phyloP scores from a whole-genome alignment of 2,329 filamentous ascomycete species.

The Dendrostoma leiphaemia region DNA sequence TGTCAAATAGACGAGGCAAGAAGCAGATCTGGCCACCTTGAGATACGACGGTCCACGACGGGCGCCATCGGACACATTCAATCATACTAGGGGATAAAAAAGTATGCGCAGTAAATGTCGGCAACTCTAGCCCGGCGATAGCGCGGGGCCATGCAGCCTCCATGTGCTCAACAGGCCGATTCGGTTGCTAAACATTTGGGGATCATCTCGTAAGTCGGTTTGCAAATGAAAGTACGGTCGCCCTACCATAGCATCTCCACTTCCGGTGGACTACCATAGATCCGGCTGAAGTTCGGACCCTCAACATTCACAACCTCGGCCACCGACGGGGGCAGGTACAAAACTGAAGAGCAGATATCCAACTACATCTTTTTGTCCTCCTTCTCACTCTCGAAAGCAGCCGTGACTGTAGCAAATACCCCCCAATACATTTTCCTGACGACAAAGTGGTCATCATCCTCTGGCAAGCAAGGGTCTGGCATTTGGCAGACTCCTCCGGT shows the following conservation, averaged over 20 bases:
- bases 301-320: neutral
- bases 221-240: too few relatives aligned
- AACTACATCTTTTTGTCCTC: too few relatives aligned
- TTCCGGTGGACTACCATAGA: neutral
- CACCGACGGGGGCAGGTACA: neutral
- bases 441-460: too few relatives aligned
- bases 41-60: neutral
- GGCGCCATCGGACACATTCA: neutral
- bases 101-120: neutral
- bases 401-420: neutral
- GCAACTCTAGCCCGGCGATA: too few relatives aligned
- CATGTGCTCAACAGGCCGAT: neutral
- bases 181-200: neutral
- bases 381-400: too few relatives aligned
- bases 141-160: too few relatives aligned
- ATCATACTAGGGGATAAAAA: too few relatives aligned
- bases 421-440: too few relatives aligned
- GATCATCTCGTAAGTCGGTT: neutral
- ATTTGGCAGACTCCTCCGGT: neutral
- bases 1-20: too few relatives aligned
- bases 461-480: neutral
- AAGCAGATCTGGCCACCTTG: too few relatives aligned
- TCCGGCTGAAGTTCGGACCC: neutral
- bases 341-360: neutral
- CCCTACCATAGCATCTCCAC: too few relatives aligned